Evolutionary conservation across 2,329 filamentous ascomycete genomes (phyloP).

Genomic region (Whalleya microplaca): DNA sequence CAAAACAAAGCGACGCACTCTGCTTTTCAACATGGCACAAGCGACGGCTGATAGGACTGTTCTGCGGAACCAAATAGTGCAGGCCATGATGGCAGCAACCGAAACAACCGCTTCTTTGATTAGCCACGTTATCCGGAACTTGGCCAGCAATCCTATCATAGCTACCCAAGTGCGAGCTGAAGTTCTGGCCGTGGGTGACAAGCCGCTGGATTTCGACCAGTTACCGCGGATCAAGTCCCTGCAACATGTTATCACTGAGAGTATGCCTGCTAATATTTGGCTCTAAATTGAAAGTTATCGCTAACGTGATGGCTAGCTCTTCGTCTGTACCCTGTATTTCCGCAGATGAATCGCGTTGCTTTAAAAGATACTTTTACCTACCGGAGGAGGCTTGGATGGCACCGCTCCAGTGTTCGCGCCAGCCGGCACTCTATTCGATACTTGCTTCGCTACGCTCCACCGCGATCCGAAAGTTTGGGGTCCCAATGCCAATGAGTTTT

Average conservation of each 20-base stretch:
- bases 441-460: conserved; percentile 23
- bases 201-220: conserved; percentile 27
- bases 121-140: conserved; percentile 28
- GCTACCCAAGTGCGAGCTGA: conserved; percentile 24
- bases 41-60: conserved; percentile 25
- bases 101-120: conserved; percentile 28
- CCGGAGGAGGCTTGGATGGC: conserved; percentile 24
- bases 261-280: conserved; percentile 17
- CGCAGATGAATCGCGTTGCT: conserved; percentile 23
- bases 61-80: conserved; percentile 26
- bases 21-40: conserved; percentile 27
- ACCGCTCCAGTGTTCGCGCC: conserved; percentile 25
- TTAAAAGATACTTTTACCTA: conserved; percentile 22
- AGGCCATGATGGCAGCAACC: conserved; percentile 28
- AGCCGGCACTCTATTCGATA: conserved; percentile 24
- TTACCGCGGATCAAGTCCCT: conserved; percentile 25
- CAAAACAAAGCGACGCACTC: conserved; percentile 23
- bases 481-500: conserved; percentile 21
- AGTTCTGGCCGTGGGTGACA: conserved; percentile 24
- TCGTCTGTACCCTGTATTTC: conserved; percentile 26
- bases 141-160: conserved; percentile 24
- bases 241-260: conserved; percentile 24
- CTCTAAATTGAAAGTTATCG: conserved; percentile 12
- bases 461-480: conserved; percentile 25
- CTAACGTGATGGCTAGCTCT: conserved; percentile 21